Evolutionary conservation across 169 alveolate species (phyloP), one percentile per base, ranked within the genome.

Genomic region (Blepharisma undulans): DNA sequence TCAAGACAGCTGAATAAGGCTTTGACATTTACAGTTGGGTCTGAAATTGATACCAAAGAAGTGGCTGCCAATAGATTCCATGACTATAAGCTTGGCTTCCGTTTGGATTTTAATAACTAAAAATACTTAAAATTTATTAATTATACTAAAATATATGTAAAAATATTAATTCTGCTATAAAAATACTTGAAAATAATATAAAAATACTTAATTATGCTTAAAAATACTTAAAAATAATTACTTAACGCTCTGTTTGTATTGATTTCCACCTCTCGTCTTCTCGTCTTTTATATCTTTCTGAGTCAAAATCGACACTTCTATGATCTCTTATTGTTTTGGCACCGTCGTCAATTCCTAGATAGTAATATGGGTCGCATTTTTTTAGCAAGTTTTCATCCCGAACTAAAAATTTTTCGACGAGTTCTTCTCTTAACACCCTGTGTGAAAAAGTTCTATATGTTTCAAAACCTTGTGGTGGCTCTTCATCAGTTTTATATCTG

Each of bases 321-420:
- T 27, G 72, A 21, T n/a, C 27, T 12, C 86, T 78, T 32, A 29
- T 1, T 0, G 61, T 78, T 78, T n/a, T 25, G 10, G 29, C 34
- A 14, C 71, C 71, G 30, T 25, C 86, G 10, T 78, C 86, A 25
- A 78, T 21, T 14, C 66, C 80, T 29, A 86, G 30, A 72, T 86
- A 86, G 36, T 86, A 86, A 27, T 61, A 19, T 6, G 91, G 91
- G 66, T 86, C 84, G 66, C 91, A 86, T 30, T 71, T 71, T 29
- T 36, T 72, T 86, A 61, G 72, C 30, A 72, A 22, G 36, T 29
- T 60, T 27, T 86, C 91, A 72, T 61, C 84, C 22, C 29, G 6
- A 22, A 86, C 66, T 25, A 71, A 86, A 72, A 86, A 86, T 85
- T 86, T 86, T 27, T 71, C 25, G 8, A 29, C 48, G 3, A 86